A percentile compares a stretch with the other conserved stretches of the same genome.
Conservation (phyloP, 768 basidiomycete genomes). For the Candolleomyces efflorescens region DNA sequence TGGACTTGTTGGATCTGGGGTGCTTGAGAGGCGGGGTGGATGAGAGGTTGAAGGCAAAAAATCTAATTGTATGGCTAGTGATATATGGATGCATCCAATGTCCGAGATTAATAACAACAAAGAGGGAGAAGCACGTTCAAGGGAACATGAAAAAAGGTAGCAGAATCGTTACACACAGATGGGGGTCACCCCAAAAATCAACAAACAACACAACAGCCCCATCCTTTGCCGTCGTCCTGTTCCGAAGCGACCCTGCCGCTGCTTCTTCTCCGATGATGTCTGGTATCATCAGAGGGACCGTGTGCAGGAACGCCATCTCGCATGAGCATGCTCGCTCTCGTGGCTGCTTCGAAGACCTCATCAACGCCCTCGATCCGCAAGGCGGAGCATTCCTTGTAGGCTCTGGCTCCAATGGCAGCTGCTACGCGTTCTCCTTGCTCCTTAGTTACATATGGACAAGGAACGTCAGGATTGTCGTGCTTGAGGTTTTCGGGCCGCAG, state of each 20-base stretch:
- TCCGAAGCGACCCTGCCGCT: slow-evolving; percentile 44
- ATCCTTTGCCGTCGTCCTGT: slow-evolving; percentile 48
- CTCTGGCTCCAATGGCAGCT: slow-evolving; percentile 80
- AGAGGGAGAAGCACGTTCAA: slow-evolving; percentile 10
- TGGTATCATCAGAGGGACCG: slow-evolving; percentile 31
- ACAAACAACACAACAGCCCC: slow-evolving; percentile 71
- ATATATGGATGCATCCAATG: slow-evolving; percentile 1
- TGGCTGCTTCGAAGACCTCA: slow-evolving; percentile 96
- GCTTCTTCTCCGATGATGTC: slow-evolving; percentile 51
- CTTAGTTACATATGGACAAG: slow-evolving; percentile 59
- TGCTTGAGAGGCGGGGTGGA: background rate
- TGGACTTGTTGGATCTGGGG: no score
- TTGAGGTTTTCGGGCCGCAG: slow-evolving; percentile 59
- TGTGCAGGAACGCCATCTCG: slow-evolving; percentile 70
- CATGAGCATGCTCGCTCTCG: slow-evolving; percentile 94
- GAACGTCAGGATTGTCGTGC: slow-evolving; percentile 42
- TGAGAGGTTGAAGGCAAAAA: slow-evolving; percentile 4
- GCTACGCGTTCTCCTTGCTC: slow-evolving; percentile 83
- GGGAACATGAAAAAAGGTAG: slow-evolving; percentile 7
- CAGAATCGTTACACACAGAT: slow-evolving; percentile 4
- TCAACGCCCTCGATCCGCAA: slow-evolving; percentile 91
- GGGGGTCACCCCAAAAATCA: slow-evolving; percentile 19
- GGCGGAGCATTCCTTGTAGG: slow-evolving; percentile 93
- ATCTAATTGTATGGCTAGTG: slow-evolving; percentile 1
- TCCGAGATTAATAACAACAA: background rate